Conservation (phyloP, 345 rosid genomes). For the Gossypium anomalum region DNA sequence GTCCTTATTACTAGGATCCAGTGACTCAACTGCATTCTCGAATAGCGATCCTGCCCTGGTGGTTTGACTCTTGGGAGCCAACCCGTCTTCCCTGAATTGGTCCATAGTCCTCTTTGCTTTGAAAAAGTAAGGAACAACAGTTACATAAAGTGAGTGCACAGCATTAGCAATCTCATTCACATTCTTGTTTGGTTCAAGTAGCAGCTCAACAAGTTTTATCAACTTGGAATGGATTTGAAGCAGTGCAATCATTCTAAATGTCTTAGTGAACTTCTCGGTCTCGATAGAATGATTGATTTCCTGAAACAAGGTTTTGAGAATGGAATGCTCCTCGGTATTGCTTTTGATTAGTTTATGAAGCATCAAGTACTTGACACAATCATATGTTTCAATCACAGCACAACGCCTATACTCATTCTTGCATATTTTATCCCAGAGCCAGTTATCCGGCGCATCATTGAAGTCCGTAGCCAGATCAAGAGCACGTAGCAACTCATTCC, state of each 20-base stretch:
- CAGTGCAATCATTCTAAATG: conserved; percentile 49
- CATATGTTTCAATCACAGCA: too few relatives aligned
- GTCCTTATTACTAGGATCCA: background rate
- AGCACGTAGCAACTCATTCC: too few relatives aligned
- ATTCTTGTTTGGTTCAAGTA: conserved; percentile 48
- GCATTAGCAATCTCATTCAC: conserved; percentile 21
- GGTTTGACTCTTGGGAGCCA: conserved; percentile 57
- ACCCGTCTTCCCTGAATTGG: conserved; percentile 53
- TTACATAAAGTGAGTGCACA: conserved; percentile 25
- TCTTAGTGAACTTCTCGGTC: too few relatives aligned
- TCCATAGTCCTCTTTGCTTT: conserved; percentile 49
- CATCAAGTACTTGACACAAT: too few relatives aligned
- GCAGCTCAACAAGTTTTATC: conserved; percentile 57
- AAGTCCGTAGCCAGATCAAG: too few relatives aligned
- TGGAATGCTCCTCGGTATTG: too few relatives aligned
- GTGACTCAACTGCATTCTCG: background rate
- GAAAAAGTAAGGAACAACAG: conserved; percentile 60
- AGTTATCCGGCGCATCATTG: too few relatives aligned
- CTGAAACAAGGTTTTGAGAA: too few relatives aligned
- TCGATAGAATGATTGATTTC: too few relatives aligned
- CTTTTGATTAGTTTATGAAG: too few relatives aligned
- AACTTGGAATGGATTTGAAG: conserved; percentile 56
- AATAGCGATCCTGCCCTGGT: background rate
- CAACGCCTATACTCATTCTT: too few relatives aligned
- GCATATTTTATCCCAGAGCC: too few relatives aligned